Percentiles rank a stretch among this genome's conserved stretches.
Conservation (phyloP, 2,329 filamentous ascomycete species). For the Rhexocercosporidium sp. region DNA sequence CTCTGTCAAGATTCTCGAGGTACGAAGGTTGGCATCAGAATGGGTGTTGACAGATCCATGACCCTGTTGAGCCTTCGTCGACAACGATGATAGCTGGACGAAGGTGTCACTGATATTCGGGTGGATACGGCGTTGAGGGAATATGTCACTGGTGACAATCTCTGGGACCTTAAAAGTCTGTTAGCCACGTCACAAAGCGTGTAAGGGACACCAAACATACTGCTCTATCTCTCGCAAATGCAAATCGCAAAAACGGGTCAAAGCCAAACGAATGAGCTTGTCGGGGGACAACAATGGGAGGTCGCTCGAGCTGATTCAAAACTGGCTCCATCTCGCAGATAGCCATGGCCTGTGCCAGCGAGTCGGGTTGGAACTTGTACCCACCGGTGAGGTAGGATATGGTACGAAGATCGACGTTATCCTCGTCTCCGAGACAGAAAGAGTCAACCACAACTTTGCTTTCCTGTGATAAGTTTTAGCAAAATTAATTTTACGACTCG, state of each 20-base stretch:
- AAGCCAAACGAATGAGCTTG: background rate
- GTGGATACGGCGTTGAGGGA: conserved; percentile 17
- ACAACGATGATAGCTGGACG: conserved; percentile 2
- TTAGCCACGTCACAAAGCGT: too few species aligned
- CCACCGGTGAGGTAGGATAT: conserved; percentile 21
- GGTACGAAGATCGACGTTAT: conserved; percentile 14
- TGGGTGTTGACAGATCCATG: conserved; percentile 12
- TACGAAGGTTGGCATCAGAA: conserved; percentile 13
- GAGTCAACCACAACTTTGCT: conserved; percentile 16
- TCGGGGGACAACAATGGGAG: conserved; percentile 1
- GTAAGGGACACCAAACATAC: background rate
- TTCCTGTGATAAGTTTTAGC: background rate
- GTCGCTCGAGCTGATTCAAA: conserved; percentile 17
- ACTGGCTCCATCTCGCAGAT: conserved; percentile 25
- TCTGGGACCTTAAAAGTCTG: background rate
- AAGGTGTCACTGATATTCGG: conserved; percentile 16
- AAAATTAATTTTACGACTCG: too few species aligned
- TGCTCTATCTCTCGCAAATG: conserved; percentile 8
- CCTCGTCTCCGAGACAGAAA: conserved; percentile 14
- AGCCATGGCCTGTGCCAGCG: conserved; percentile 16
- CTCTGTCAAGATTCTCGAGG: conserved; percentile 19
- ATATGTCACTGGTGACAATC: conserved; percentile 12
- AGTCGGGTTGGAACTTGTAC: conserved; percentile 16
- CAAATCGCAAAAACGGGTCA: conserved; percentile 10
- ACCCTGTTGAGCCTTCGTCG: background rate